A percentile compares a stretch with the other conserved stretches of the same genome.
Evolutionary conservation across 1,139 yeast species (phyloP).

Genomic region (Scheffersomyces titani): DNA sequence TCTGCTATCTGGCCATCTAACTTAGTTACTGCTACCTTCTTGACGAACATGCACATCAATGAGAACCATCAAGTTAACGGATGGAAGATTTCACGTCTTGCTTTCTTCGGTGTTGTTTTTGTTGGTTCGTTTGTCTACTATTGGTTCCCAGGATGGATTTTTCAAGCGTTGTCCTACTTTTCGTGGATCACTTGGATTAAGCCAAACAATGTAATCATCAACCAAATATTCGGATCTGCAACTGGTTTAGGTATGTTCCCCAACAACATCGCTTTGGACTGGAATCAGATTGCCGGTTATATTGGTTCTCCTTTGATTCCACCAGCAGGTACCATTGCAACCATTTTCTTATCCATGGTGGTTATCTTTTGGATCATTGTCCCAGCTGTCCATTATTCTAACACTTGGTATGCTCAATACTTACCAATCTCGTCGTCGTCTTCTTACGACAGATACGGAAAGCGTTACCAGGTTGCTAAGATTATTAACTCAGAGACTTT

Average conservation of each 20-base stretch:
- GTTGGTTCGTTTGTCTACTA: constrained; percentile 34
- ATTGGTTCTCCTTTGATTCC: constrained; percentile 68
- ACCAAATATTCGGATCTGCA: constrained; percentile 61
- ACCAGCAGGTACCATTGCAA: constrained; percentile 59
- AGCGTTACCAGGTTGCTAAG: constrained; percentile 34
- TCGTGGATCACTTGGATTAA: constrained; percentile 34
- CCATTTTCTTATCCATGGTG: constrained; percentile 37
- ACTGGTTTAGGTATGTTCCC: constrained; percentile 69
- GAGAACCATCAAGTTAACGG: constrained; percentile 55
- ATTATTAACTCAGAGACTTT: constrained; percentile 43
- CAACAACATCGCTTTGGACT: constrained; percentile 37
- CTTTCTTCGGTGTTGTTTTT: constrained; percentile 32
- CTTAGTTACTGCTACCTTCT: constrained; percentile 47
- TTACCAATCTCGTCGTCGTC: constrained; percentile 43
- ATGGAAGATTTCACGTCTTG: constrained; percentile 41
- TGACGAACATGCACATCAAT: constrained; percentile 62
- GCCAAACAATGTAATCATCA: constrained; percentile 47
- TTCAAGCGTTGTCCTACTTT: constrained; percentile 22
- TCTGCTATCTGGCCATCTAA: constrained; percentile 69
- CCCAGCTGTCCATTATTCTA: constrained; percentile 43
- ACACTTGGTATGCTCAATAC: constrained; percentile 46
- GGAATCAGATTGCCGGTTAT: constrained; percentile 54
- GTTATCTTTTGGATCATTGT: constrained; percentile 42
- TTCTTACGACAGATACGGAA: constrained; percentile 40
- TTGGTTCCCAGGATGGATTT: constrained; percentile 44